Base-by-base conservation (phyloP, 805 yeast species). In the Suhomyces canberraensis region DNA sequence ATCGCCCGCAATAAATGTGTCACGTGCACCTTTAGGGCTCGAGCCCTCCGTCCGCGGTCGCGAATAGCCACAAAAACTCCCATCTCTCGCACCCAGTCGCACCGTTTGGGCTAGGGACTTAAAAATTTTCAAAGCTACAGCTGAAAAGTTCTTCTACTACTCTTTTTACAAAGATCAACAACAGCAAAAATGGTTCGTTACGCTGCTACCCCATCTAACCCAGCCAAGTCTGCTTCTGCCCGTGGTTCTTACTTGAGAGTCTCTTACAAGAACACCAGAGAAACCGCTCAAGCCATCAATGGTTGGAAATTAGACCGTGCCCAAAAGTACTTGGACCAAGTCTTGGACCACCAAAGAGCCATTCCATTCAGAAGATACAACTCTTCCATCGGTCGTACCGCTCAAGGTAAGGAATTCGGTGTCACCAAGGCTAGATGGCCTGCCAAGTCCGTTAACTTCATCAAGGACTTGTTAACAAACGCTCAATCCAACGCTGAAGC, bases 391-490 rank as follows among this genome's bases (percentile, higher is more conserved):
- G 98, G 98, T 74, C 86, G 98, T 79, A 89, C 98, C 63, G 96
- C 95, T 60, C 98, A 93, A 79, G 98, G 96, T 78, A 91, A 93
- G 79, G 98, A 93, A 80, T 93, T 91, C 66, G 98, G 98, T 76
- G 96, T 90, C 69, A 88, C 96, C 82, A 90, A 85, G 78, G 98
- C 98, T 61, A 90, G 98, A 88, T 93, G 98, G 98, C 98, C 98
- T 68, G 95, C 81, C 54, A 93, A 93, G 84, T 86, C 96, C 51
- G 97, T 93, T 72, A 86, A 88, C 76, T 89, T 85, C 75, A 76
- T 93, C 66, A 82, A 84, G 71, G 96, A 88, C 71, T 82, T 93
- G 70, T 81, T 93, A 75, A 82, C 83, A 75, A 93, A 93, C 75
- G 98, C 98, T 68, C 90, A 89, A 73, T 84, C 98, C 64, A 93